Conservation (phyloP, 2,329 filamentous ascomycete species). For the Aspergillus phoenicis region DNA sequence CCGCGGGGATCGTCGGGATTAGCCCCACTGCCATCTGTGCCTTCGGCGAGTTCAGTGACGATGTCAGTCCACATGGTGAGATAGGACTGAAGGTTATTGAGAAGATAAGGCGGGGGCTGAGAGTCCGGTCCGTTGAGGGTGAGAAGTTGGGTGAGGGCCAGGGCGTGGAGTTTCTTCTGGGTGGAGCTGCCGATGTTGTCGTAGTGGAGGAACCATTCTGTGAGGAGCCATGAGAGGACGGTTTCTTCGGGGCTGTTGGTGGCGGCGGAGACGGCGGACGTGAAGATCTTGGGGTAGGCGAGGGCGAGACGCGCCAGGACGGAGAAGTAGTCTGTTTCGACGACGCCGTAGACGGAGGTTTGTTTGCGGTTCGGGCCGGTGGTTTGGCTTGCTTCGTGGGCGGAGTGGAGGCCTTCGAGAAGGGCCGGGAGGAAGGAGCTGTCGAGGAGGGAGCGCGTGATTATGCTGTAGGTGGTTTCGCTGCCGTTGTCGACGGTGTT, state of each 20-base stretch:
- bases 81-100: constrained; percentile 50
- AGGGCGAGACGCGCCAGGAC: constrained; percentile 79
- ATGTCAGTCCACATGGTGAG: constrained; percentile 52
- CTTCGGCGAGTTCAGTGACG: constrained; percentile 48
- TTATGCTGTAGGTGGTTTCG: constrained; percentile 60
- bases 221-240: constrained; percentile 46
- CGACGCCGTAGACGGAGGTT: constrained; percentile 70
- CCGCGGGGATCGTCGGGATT: constrained; percentile 35
- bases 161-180: constrained; percentile 51
- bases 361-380: constrained; percentile 75
- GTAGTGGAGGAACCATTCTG: constrained; percentile 53
- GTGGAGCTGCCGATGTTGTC: constrained; percentile 50
- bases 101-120: constrained; percentile 43
- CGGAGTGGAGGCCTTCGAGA: constrained; percentile 66
- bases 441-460: constrained; percentile 67
- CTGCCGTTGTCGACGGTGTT: constrained; percentile 61
- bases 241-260: constrained; percentile 37
- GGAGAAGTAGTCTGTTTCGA: constrained; percentile 82
- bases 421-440: constrained; percentile 65
- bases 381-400: constrained; percentile 74
- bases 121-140: constrained; percentile 38
- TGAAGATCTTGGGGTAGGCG: constrained; percentile 69
- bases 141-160: constrained; percentile 51
- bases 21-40: constrained; percentile 40
- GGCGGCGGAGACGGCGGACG: constrained; percentile 52